Evolutionary conservation across 352 stramenopile genomes (phyloP), one percentile per base, ranked within the genome.

Genomic region (Globisporangium carolinianum): DNA sequence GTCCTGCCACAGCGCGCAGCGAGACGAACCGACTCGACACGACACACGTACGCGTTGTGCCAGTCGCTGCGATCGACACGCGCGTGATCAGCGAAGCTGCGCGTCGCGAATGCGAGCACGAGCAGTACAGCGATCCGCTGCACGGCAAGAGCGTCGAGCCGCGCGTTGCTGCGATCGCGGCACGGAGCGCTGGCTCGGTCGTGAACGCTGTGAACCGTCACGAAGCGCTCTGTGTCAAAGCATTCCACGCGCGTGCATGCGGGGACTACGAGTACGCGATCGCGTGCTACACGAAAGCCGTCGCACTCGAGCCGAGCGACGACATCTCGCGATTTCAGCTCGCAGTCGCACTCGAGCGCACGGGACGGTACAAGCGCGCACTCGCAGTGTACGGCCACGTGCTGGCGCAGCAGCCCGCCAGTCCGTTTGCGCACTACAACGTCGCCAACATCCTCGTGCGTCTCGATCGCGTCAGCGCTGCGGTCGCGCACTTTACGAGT

Each of bases 391-490:
- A 88, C 55, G 66, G 62, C 3, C 58, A 67, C 41, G 65, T 79
- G 14, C 50, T 79, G 3, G 59, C 58, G 6, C 36, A 55, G 1
- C 61, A 72, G 0, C 38, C 46, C 3, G 47, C 10, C 6, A 76
- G 83, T 32, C 56, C 67, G 7, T 83, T 83, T 51, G 61, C 72
- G 46, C 67, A 83, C 39, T 86, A 75, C 57, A 85, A 86, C 55
- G 60, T 73, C 32, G 78, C 72, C 5, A 88, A 86, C 57, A 56
- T 86, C 36, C 63, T 68, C 41, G 79, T 88, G 72, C 69, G 69
- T 5, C 39, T 65, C 49, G 62, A 69, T 0, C 62, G 57, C 32
- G 53, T 85, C 6, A 12, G 61, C 14, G 47, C 82, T 36, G 75
- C 78, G 4, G 83, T 85, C 15, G 63, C 52, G 1, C 66, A 67